Percentiles rank a stretch among this genome's conserved stretches.
Evolutionary conservation across 495 filamentous ascomycete species (phyloP).

Genomic region (Podospora tetraspora): DNA sequence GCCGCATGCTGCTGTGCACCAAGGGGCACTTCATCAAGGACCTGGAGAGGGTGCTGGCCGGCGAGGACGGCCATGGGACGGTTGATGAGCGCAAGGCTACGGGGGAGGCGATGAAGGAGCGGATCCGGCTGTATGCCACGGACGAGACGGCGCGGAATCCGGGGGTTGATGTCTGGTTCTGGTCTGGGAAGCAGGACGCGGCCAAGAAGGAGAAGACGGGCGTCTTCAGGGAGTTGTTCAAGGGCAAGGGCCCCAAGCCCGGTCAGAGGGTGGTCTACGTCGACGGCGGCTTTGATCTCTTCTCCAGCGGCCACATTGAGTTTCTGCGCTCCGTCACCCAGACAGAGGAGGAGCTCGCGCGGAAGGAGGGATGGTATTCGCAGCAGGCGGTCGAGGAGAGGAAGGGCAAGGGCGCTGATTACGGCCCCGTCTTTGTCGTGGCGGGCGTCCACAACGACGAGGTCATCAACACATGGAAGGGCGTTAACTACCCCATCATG

Average conservation of each 20-base stretch:
- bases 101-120: conserved; percentile 57
- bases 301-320: conserved; percentile 93
- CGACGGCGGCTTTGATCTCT: conserved; percentile 94
- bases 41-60: conserved; percentile 59
- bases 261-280: conserved; percentile 90
- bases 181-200: conserved; percentile 51
- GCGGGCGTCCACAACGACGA: conserved; percentile 90
- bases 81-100: conserved; percentile 57
- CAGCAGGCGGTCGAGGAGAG: conserved; percentile 56
- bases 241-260: conserved; percentile 58
- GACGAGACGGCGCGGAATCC: conserved; percentile 69
- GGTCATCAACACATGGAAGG: conserved; percentile 93
- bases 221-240: conserved; percentile 57
- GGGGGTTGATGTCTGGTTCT: conserved; percentile 74
- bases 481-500: conserved; percentile 98
- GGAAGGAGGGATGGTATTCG: conserved; percentile 66
- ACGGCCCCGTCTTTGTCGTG: conserved; percentile 76
- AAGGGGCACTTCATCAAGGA: conserved; percentile 81
- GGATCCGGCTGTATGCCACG: conserved; percentile 79
- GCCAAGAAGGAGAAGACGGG: conserved; percentile 52
- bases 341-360: conserved; percentile 62
- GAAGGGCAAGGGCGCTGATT: conserved; percentile 61
- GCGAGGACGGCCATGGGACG: conserved; percentile 65
- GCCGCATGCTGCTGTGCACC: conserved; percentile 92
- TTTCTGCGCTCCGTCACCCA: conserved; percentile 73